Base-by-base conservation (phyloP, 345 rosid genomes). In the Citrus mangshanensis region DNA sequence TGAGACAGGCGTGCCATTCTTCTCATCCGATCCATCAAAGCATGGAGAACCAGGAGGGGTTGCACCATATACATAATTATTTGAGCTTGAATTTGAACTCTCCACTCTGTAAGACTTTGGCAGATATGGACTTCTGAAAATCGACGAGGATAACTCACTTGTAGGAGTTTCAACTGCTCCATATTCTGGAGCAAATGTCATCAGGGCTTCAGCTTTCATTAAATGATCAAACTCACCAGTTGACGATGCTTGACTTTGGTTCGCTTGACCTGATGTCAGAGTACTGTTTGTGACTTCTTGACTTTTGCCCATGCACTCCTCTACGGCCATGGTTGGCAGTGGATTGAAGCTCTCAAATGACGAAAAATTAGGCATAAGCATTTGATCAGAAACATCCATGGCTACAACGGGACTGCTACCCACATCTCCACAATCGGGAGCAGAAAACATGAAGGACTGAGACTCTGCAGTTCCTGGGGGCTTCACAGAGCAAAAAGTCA, bases 401-500 rank as follows among this genome's bases (percentile, higher is more conserved):
- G 85, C 85, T 78, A 89, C 92, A 68, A 84, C 83, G 13, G 98
- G 98, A 90, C 97, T 94, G 81, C 89, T 83, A 77, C 91, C 93
- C 56, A 91, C 89, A 88, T 90, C 95, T 82, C 92, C 94, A 83
- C 89, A 83, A 81, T 94, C 98, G 72, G 97, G 89, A 76, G 86
- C 85, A 79, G 97, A 90, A 82, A 94, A 87, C 83, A 94, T 83
- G 82, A 91, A 89, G 68, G 97, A 86, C 80, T 94, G 93, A 25
- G 95, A 94, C 88, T 94, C 99, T 72, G 99, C 98, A 85, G 98
- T 94, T 86, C 99, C 99, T 51, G 99, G 99, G 75, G 99, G 99
- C 99, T 96, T 84, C 86, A 88, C 61, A 79, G 80, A 78, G 79
- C 75, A 80, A 85, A 80, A 21, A 61, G 14, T 32, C 68, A 82